Conservation (phyloP, 163 green algal species). For the Scenedesmus sp. region DNA sequence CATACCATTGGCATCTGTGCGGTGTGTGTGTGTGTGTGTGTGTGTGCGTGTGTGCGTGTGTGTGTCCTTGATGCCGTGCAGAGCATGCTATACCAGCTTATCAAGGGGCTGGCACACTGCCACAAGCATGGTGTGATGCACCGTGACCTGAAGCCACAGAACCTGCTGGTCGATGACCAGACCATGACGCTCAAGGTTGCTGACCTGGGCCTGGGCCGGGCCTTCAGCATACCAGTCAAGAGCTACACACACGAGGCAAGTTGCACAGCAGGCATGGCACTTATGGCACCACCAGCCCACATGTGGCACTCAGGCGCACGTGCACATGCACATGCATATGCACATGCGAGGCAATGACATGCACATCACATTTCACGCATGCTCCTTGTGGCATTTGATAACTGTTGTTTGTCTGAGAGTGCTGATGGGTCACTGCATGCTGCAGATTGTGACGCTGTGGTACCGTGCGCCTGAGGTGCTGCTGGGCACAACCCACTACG, state of each 20-base stretch:
- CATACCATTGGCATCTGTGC: neutral
- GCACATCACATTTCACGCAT: neutral
- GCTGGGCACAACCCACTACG: constrained; percentile 96
- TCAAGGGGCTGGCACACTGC: constrained; percentile 96
- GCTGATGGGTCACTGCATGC: neutral
- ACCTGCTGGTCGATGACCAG: constrained; percentile 97
- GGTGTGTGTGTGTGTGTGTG: neutral
- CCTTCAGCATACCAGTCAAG: constrained; percentile 98
- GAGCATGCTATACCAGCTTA: constrained; percentile 99
- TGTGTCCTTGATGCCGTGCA: constrained; percentile 68
- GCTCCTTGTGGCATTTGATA: neutral
- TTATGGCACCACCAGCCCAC: neutral
- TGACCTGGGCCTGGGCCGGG: constrained; percentile 95
- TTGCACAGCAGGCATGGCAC: neutral
- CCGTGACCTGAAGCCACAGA: constrained; percentile 98
- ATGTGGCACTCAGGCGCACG: no score
- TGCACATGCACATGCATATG: no score
- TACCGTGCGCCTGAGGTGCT: constrained; percentile 99
- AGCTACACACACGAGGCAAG: constrained; percentile 97
- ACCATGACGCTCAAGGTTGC: constrained; percentile 95
- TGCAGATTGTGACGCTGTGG: constrained; percentile 99
- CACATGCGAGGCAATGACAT: neutral
- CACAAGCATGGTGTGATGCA: constrained; percentile 92
- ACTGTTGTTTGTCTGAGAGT: neutral
- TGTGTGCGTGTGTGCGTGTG: no score